Evolutionary conservation across 495 filamentous ascomycete species (phyloP).

Genomic region (Filosporella fistucella): DNA sequence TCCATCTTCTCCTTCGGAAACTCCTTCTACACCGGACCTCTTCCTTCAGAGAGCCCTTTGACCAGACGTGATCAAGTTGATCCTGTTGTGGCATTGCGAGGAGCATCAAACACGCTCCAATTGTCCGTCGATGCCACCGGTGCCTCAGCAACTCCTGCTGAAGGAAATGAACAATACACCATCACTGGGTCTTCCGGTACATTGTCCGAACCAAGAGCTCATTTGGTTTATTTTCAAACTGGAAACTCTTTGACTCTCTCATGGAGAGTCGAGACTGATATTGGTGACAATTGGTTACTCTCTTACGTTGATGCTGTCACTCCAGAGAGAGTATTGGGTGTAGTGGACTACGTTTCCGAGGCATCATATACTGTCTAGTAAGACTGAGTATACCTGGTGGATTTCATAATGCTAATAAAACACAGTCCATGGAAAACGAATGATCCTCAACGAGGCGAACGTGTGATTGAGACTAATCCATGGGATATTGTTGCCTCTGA

Average conservation of each 20-base stretch:
- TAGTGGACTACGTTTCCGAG: background rate
- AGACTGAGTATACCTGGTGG: too few relatives aligned
- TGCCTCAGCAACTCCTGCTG: background rate
- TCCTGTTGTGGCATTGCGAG: background rate
- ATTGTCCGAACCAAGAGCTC: background rate
- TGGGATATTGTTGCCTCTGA: background rate
- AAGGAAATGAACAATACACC: background rate
- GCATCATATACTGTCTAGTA: too few relatives aligned
- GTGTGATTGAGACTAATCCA: background rate
- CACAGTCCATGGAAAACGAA: background rate
- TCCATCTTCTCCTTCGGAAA: background rate
- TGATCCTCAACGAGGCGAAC: background rate
- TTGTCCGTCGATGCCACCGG: background rate
- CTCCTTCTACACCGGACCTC: constrained; percentile 1
- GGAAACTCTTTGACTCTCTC: too few relatives aligned
- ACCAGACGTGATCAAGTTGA: background rate
- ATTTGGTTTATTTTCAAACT: constrained; percentile 1
- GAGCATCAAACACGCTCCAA: background rate
- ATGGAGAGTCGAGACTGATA: too few relatives aligned
- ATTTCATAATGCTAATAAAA: background rate
- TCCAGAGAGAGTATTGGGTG: too few relatives aligned
- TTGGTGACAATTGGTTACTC: too few relatives aligned
- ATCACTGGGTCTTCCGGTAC: background rate
- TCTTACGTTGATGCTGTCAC: too few relatives aligned
- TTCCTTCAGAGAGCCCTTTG: background rate